Evolutionary conservation across 1,139 yeast species (phyloP), one percentile per base, ranked within the genome.

Genomic region (Debaryomycetaceae sp.): DNA sequence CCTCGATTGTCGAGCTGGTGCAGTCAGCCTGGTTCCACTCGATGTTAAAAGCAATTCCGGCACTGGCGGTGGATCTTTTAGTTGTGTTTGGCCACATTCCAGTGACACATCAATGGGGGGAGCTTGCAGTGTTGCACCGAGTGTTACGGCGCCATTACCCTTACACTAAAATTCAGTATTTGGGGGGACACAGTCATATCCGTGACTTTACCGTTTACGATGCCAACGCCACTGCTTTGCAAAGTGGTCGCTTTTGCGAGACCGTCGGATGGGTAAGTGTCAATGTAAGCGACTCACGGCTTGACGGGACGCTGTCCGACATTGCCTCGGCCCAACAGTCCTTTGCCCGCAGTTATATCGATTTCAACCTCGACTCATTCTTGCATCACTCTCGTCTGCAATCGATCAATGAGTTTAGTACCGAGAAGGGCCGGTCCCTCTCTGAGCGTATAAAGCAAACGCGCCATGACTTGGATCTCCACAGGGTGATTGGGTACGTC

Each of bases 111-210:
- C 41, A 48, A 13, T 73, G 80, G 75, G 51, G 60, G 3, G 95
- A 84, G 45, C 59, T 81, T 43, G 60, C 63, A 31, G 43, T 53
- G 2, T 53, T 83, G 22, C 86, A 83, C 44, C 25, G 49, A 0
- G 59, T 56, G 7, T 56, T 91, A 25, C 69, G 97, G 34, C 39
- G 51, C 15, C 63, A 54, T 23, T 81, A 73, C 46, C 89, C 94
- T 2, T 48, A 65, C 17, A 69, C 72, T 0, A 66, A 79, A 1
- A 83, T 91, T 31, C 95, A 86, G 48, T 83, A 83, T 49, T 80
- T 91, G 53, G 97, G 97, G 1, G 98, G 97, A 1, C 98, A 91
- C 56, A 79, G 94, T 25, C 98, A 91, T 53, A 78, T 91, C 23
- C 67, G 98, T 40, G 97, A 91, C 56, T 89, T 81, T 52, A 69